Percentiles rank a stretch among this genome's conserved stretches.
These are phyloP conservation scores for Eucalyptus marginata DNA, from an alignment of 345 rosid species.

Conservation along the genomic window DNA sequence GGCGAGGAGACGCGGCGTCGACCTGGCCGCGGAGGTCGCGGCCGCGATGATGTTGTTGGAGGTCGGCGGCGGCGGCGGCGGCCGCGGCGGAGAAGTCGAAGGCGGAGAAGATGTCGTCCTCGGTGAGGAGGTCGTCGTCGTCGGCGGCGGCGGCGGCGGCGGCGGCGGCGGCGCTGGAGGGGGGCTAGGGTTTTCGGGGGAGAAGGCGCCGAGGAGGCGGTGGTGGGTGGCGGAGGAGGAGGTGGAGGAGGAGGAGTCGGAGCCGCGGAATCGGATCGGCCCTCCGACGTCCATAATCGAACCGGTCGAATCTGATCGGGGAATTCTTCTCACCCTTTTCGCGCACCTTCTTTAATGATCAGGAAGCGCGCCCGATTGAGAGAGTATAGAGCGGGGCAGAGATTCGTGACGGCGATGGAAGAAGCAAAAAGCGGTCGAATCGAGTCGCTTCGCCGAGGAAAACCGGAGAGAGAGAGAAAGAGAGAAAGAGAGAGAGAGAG, in stretches of 20 bases:
- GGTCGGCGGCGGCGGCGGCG: slow-evolving; percentile 13
- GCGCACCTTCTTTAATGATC: neutral
- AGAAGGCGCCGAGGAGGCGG: slow-evolving; percentile 21
- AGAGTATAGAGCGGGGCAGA: neutral
- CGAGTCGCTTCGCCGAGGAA: neutral
- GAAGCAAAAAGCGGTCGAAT: neutral
- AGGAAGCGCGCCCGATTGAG: neutral
- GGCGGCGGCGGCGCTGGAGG: neutral
- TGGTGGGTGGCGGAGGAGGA: slow-evolving; percentile 1
- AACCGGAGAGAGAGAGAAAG: neutral
- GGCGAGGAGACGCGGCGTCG: slow-evolving; percentile 8
- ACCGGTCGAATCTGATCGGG: neutral
- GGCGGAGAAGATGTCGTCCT: slow-evolving; percentile 56
- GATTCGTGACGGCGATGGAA: neutral
- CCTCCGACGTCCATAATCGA: slow-evolving; percentile 16
- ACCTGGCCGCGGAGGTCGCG: neutral
- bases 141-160: neutral
- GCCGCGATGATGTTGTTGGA: neutral
- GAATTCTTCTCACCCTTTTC: neutral
- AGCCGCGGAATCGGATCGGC: slow-evolving; percentile 14
- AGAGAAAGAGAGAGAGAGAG: neutral
- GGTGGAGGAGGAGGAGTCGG: neutral
- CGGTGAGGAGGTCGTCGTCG: slow-evolving; percentile 51
- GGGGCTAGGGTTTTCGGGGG: slow-evolving; percentile 3
- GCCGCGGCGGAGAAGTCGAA: slow-evolving; percentile 30